Percentiles rank a stretch among this genome's conserved stretches.
phyloP scores from a whole-genome alignment of 495 filamentous ascomycete genomes.

The Hyaloscypha finlandica region DNA sequence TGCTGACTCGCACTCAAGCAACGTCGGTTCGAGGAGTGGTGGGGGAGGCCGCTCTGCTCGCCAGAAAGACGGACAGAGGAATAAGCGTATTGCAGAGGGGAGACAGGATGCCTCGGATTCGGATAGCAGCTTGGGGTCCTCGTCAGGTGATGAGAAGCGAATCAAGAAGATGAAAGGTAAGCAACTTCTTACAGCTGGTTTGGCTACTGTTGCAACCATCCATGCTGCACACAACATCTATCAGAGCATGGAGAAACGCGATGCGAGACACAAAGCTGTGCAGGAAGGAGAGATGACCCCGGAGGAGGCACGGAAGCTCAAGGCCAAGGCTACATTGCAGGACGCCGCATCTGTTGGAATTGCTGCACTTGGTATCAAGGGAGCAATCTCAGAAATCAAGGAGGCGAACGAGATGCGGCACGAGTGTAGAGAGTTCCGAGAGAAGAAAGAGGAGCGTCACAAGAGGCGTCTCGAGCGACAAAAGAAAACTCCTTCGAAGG shows the following conservation, averaged over 20 bases:
- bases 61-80: conserved; percentile 32
- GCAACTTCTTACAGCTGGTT: conserved; percentile 77
- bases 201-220: conserved; percentile 86
- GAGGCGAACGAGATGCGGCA: conserved; percentile 56
- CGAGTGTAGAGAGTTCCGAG: conserved; percentile 52
- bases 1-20: conserved; percentile 30
- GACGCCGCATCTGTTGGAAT: conserved; percentile 81
- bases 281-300: conserved; percentile 71
- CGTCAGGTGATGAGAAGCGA: conserved; percentile 74
- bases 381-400: conserved; percentile 65
- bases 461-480: conserved; percentile 37
- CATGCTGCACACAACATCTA: conserved; percentile 84
- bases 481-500: conserved; percentile 2
- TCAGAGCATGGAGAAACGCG: conserved; percentile 71
- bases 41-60: conserved; percentile 30
- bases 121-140: conserved; percentile 67
- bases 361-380: conserved; percentile 83
- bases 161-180: conserved; percentile 81
- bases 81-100: conserved; percentile 31
- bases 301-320: conserved; percentile 73
- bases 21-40: conserved; percentile 31
- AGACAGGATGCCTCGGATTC: conserved; percentile 43
- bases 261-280: conserved; percentile 68
- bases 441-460: conserved; percentile 47
- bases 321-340: conserved; percentile 70